Conservation (phyloP, 2,329 filamentous ascomycete species). For the Diatrype stigma region DNA sequence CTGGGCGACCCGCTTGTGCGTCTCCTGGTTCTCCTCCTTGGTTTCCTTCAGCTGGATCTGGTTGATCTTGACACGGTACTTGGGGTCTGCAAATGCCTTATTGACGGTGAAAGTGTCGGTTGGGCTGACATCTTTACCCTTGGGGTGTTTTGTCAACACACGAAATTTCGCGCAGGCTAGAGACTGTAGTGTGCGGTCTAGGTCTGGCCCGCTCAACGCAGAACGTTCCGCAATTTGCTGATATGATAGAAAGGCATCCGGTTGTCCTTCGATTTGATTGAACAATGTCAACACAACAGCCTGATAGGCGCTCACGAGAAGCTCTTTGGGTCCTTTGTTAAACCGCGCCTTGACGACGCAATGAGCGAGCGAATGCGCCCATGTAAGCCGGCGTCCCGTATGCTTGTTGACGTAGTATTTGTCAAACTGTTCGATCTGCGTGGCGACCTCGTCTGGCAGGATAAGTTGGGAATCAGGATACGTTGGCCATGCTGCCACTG, state of each 20-base stretch:
- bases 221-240: constrained; percentile 70
- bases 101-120: constrained; percentile 88
- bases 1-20: constrained; percentile 81
- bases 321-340: constrained; percentile 74
- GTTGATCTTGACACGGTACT: constrained; percentile 95
- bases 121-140: constrained; percentile 70
- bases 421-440: constrained; percentile 79
- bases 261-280: constrained; percentile 58
- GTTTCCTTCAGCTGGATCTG: constrained; percentile 98
- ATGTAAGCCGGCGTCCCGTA: constrained; percentile 77
- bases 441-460: constrained; percentile 70
- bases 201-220: constrained; percentile 69
- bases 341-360: constrained; percentile 82
- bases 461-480: constrained; percentile 73
- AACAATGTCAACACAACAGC: constrained; percentile 87
- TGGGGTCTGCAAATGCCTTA: constrained; percentile 68
- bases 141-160: constrained; percentile 80
- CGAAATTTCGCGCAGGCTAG: constrained; percentile 87
- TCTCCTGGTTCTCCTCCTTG: constrained; percentile 88
- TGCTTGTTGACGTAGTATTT: constrained; percentile 85
- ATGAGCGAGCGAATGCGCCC: constrained; percentile 92
- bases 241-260: constrained; percentile 66
- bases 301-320: constrained; percentile 89
- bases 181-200: constrained; percentile 88
- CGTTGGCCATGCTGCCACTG: constrained; percentile 85